phyloP scores from a whole-genome alignment of 1,284 basidiomycete genomes.

The Xerocomus subilludens region DNA sequence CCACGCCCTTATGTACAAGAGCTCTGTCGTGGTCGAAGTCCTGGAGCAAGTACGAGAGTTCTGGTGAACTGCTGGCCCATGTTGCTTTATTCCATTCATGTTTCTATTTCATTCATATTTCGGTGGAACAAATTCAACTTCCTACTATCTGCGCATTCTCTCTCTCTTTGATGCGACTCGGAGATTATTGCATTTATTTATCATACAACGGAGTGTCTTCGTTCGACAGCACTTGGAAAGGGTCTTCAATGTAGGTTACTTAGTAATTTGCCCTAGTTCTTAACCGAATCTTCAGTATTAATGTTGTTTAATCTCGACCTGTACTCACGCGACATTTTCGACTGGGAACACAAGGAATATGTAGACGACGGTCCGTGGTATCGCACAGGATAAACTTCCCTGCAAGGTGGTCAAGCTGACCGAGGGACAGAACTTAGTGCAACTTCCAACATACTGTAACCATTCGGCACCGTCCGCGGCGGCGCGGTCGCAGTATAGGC shows the following conservation, averaged over 20 bases:
- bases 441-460: too few relatives aligned
- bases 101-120: slow-evolving; percentile 25
- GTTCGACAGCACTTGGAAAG: slow-evolving; percentile 39
- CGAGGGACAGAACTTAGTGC: too few relatives aligned
- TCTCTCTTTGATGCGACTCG: slow-evolving; percentile 20
- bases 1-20: slow-evolving; percentile 93
- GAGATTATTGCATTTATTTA: slow-evolving; percentile 40
- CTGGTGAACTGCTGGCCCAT: slow-evolving; percentile 59
- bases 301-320: slow-evolving; percentile 53
- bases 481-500: too few relatives aligned
- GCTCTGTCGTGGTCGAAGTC: slow-evolving; percentile 87
- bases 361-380: neutral
- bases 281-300: slow-evolving; percentile 44
- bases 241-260: slow-evolving; percentile 50
- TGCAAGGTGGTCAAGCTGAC: slow-evolving; percentile 3
- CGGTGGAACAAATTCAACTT: slow-evolving; percentile 34
- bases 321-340: slow-evolving; percentile 36
- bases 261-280: slow-evolving; percentile 37
- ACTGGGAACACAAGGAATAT: neutral
- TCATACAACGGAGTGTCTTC: slow-evolving; percentile 44
- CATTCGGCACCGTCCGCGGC: slow-evolving; percentile 36
- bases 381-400: neutral
- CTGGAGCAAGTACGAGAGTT: slow-evolving; percentile 74
- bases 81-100: slow-evolving; percentile 43
- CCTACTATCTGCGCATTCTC: slow-evolving; percentile 18